Conservation (phyloP, 2,329 filamentous ascomycete genomes). For the Fusarium euwallaceae region DNA sequence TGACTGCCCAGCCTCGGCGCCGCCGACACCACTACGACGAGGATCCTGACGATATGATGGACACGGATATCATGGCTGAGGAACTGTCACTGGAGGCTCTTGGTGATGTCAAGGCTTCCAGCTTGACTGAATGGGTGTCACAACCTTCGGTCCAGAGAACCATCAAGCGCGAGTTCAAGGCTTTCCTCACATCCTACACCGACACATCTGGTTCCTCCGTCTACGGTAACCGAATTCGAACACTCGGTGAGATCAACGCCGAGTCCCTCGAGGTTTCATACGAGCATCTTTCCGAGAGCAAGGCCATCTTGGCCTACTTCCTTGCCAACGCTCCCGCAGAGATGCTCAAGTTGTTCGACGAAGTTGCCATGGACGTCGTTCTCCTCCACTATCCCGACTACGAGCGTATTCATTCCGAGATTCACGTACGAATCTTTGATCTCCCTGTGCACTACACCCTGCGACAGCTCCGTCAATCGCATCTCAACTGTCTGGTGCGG, state of each 20-base stretch:
- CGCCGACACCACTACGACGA: constrained; percentile 94
- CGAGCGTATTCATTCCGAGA: constrained; percentile 96
- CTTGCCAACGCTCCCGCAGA: constrained; percentile 95
- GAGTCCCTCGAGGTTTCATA: constrained; percentile 98
- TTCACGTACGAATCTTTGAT: constrained; percentile 96
- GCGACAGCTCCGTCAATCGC: constrained; percentile 92
- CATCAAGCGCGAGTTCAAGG: constrained; percentile 96
- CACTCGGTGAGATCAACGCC: constrained; percentile 96
- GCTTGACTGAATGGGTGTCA: constrained; percentile 94
- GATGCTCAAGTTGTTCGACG: constrained; percentile 94
- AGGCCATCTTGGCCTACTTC: constrained; percentile 95
- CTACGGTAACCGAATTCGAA: constrained; percentile 93
- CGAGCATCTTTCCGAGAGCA: constrained; percentile 88
- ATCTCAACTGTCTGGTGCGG: constrained; percentile 94
- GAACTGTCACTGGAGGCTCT: constrained; percentile 93
- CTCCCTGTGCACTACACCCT: constrained; percentile 95
- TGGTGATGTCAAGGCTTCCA: constrained; percentile 92
- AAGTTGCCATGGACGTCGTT: constrained; percentile 96
- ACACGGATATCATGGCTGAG: constrained; percentile 93
- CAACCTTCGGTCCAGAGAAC: constrained; percentile 91
- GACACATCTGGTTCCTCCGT: constrained; percentile 91
- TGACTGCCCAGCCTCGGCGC: constrained; percentile 87
- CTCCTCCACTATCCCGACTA: constrained; percentile 98
- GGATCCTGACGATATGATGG: constrained; percentile 92
- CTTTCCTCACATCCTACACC: constrained; percentile 95